Evolutionary conservation across 805 yeast genomes (phyloP).

Genomic region (Spencermartinsiella europaea): DNA sequence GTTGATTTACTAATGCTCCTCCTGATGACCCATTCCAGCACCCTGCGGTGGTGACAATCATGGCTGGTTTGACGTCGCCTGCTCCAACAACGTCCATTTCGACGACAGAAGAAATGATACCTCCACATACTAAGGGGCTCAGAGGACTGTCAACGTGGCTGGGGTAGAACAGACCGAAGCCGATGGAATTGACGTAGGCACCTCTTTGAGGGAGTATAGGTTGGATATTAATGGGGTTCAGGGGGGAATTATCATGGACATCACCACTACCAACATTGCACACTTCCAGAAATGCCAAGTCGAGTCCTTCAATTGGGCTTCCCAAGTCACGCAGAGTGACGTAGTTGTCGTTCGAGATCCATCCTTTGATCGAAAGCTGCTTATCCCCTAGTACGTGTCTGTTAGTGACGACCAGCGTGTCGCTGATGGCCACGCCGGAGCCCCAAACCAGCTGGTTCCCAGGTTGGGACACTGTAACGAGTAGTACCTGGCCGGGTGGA

Average conservation of each 20-base stretch:
- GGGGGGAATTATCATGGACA: background rate
- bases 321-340: constrained; percentile 14
- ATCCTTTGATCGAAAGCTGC: constrained; percentile 3
- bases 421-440: constrained; percentile 31
- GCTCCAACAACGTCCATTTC: constrained; percentile 15
- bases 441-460: constrained; percentile 33
- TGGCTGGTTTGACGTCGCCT: constrained; percentile 11
- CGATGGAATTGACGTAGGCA: constrained; percentile 26
- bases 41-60: constrained; percentile 31
- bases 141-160: constrained; percentile 15
- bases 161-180: constrained; percentile 33
- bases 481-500: constrained; percentile 9
- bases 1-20: constrained; percentile 28
- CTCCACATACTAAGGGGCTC: constrained; percentile 29
- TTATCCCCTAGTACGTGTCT: constrained; percentile 28
- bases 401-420: constrained; percentile 29
- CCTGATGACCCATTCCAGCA: constrained; percentile 39
- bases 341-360: constrained; percentile 13
- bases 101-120: constrained; percentile 22
- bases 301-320: constrained; percentile 29
- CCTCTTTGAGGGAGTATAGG: constrained; percentile 13
- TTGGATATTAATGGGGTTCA: constrained; percentile 6
- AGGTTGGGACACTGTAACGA: constrained; percentile 10
- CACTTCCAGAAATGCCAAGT: constrained; percentile 27
- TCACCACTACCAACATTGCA: background rate